Evolutionary conservation across 441 rosid species (phyloP).

Genomic region (Pelargonium citronellum): DNA sequence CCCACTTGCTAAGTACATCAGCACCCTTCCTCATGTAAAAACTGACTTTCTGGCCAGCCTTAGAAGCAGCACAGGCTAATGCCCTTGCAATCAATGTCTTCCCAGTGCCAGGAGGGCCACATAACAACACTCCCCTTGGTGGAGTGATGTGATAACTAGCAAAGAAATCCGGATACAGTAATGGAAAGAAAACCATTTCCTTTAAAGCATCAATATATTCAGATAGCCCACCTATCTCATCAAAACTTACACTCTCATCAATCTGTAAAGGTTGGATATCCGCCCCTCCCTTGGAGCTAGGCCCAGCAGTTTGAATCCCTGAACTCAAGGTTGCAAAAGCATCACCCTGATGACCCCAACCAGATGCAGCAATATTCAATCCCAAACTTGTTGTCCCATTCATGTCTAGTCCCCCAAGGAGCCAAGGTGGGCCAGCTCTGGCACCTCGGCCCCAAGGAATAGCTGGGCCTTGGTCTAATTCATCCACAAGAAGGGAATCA

Average conservation of each 20-base stretch:
- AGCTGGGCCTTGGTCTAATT: constrained; percentile 93
- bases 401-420: constrained; percentile 90
- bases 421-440: constrained; percentile 95
- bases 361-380: constrained; percentile 90
- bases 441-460: constrained; percentile 95
- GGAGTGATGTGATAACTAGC: constrained; percentile 93
- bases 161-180: constrained; percentile 94
- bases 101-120: constrained; percentile 99
- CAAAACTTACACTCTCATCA: constrained; percentile 87
- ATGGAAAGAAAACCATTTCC: constrained; percentile 99
- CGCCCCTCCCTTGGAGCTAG: constrained; percentile 99
- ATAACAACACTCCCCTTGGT: constrained; percentile 96
- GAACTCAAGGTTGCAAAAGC: constrained; percentile 59
- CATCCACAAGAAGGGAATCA: constrained; percentile 99
- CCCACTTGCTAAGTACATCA: constrained; percentile 97
- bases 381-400: constrained; percentile 81
- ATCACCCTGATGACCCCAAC: constrained; percentile 99
- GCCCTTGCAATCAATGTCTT: constrained; percentile 99
- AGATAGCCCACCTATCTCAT: constrained; percentile 95
- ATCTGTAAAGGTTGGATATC: constrained; percentile 99
- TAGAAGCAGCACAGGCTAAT: constrained; percentile 99
- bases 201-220: constrained; percentile 87
- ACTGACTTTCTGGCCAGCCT: constrained; percentile 98
- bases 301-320: constrained; percentile 98
- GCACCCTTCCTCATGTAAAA: constrained; percentile 99